These are phyloP conservation scores for Lactarius pseudohatsudake DNA, from an alignment of 768 basidiomycete species.

Conservation along the genomic window DNA sequence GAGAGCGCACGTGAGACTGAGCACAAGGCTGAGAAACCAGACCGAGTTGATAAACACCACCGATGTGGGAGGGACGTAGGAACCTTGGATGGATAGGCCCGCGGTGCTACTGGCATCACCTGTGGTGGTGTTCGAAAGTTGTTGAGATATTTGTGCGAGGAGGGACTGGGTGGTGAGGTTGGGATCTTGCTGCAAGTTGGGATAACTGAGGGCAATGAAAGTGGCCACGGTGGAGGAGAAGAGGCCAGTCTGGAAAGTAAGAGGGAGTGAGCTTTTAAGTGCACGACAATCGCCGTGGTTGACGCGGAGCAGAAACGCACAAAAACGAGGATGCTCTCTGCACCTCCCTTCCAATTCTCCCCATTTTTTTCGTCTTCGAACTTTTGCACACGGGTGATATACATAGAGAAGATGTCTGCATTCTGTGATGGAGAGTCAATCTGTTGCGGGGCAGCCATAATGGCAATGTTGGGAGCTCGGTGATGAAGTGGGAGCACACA, in stretches of 20 bases:
- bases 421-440: too few species aligned
- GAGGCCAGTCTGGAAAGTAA: not conserved
- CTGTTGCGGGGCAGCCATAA: too few species aligned
- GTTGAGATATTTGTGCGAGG: not conserved
- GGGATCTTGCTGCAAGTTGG: not conserved
- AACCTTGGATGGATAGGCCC: too few species aligned
- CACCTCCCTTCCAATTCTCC: not conserved
- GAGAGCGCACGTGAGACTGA: slow-evolving; percentile 17
- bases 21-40: slow-evolving; percentile 18
- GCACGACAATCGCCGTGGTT: too few species aligned
- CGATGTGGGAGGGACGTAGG: not conserved
- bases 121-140: not conserved
- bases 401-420: not conserved
- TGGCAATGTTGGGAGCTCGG: too few species aligned
- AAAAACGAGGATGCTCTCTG: not conserved
- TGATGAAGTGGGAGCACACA: too few species aligned
- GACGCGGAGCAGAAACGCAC: not conserved
- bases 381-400: not conserved
- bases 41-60: slow-evolving; percentile 16
- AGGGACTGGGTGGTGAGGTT: not conserved
- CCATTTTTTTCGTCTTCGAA: not conserved
- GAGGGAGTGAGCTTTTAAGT: not conserved
- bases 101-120: not conserved
- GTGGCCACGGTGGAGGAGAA: not conserved
- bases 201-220: not conserved